These are phyloP conservation scores for Fragosphaeria purpurea DNA, from an alignment of 2,329 filamentous ascomycete genomes.

Conservation along the genomic window DNA sequence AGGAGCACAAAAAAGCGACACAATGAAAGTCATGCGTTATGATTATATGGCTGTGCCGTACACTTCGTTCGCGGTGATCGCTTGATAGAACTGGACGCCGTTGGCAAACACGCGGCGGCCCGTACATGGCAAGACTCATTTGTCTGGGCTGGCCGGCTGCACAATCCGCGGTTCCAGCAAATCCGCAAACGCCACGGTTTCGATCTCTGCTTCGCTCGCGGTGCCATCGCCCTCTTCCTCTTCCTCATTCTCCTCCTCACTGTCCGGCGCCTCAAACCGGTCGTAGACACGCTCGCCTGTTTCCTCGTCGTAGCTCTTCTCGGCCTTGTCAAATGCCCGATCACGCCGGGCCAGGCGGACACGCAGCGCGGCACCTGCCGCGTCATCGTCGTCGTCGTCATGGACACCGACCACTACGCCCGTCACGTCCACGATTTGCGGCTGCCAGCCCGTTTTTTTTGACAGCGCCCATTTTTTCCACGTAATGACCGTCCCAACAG, in stretches of 20 bases:
- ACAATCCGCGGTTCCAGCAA: slow-evolving; percentile 61
- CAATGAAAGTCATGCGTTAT: no score
- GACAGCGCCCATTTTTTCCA: slow-evolving; percentile 58
- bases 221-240: slow-evolving; percentile 37
- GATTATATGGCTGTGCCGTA: no score
- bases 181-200: slow-evolving; percentile 50
- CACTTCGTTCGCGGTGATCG: no score
- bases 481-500: slow-evolving; percentile 53
- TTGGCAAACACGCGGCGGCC: no score
- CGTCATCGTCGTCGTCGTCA: slow-evolving; percentile 27
- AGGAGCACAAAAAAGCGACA: no score
- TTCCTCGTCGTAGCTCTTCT: slow-evolving; percentile 52
- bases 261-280: slow-evolving; percentile 65
- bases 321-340: slow-evolving; percentile 41
- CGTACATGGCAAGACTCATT: no score
- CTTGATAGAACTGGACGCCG: no score
- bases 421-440: slow-evolving; percentile 53
- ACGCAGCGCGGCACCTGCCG: slow-evolving; percentile 33
- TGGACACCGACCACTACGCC: slow-evolving; percentile 51
- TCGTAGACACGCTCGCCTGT: slow-evolving; percentile 66
- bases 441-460: slow-evolving; percentile 54
- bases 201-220: slow-evolving; percentile 36
- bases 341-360: slow-evolving; percentile 63
- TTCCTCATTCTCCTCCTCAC: slow-evolving; percentile 41
- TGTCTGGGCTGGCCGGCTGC: slow-evolving; percentile 20